These are phyloP conservation scores for Catharanthus roseus DNA, from an alignment of 257 asterid species.

Conservation along the genomic window DNA sequence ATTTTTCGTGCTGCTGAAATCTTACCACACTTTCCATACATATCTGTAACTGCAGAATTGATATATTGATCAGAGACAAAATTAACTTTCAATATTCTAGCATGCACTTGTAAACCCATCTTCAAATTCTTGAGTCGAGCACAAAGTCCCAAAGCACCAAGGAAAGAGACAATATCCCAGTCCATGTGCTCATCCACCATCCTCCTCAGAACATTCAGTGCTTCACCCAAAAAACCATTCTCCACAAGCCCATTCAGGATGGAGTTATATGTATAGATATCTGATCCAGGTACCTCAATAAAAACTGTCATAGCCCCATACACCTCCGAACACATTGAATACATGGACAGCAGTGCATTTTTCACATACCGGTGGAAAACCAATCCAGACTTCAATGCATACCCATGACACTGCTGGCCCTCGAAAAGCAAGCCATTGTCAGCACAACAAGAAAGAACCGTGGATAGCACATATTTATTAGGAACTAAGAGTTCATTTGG, in stretches of 20 bases:
- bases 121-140: constrained; percentile 45
- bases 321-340: constrained; percentile 39
- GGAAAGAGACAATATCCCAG: constrained; percentile 63
- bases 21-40: constrained; percentile 82
- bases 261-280: constrained; percentile 56
- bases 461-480: constrained; percentile 58
- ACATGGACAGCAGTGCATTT: constrained; percentile 62
- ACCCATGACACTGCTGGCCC: constrained; percentile 75
- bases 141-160: constrained; percentile 54
- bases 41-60: constrained; percentile 58
- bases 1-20: constrained; percentile 33
- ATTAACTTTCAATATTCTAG: constrained; percentile 41
- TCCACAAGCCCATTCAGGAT: constrained; percentile 52
- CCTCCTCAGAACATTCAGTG: constrained; percentile 39
- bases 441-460: constrained; percentile 68
- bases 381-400: constrained; percentile 65
- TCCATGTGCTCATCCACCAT: constrained; percentile 32
- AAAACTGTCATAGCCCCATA: constrained; percentile 46
- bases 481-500: constrained; percentile 22
- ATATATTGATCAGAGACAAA: constrained; percentile 45
- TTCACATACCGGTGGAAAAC: constrained; percentile 57
- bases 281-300: constrained; percentile 43
- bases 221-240: constrained; percentile 37
- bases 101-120: constrained; percentile 63
- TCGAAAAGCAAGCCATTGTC: constrained; percentile 41